A percentile compares a stretch with the other conserved stretches of the same genome.
These are phyloP conservation scores for Polytrichum formosum DNA, from an alignment of 225 moss, liverwort and hornwort species.

Conservation along the genomic window DNA sequence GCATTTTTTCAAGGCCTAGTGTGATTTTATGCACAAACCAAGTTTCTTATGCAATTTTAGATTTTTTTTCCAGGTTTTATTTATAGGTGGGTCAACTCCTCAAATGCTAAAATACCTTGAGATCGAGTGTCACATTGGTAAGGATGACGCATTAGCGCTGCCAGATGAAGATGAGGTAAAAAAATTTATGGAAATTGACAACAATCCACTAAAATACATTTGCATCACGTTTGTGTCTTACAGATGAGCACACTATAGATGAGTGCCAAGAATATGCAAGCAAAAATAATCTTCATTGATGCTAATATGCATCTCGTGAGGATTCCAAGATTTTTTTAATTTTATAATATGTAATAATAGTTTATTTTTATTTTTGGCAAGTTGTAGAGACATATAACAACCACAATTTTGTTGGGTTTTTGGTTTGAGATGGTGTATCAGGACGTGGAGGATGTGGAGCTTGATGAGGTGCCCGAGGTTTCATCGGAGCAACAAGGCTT, in stretches of 20 bases:
- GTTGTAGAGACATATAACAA: background rate
- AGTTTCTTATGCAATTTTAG: background rate
- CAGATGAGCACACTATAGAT: background rate
- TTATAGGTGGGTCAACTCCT: conserved; percentile 74
- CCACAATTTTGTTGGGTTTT: background rate
- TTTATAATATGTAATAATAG: background rate
- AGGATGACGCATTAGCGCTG: conserved; percentile 17
- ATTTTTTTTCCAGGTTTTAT: conserved; percentile 43
- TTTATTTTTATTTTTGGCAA: background rate
- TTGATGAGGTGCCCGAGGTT: conserved; percentile 7
- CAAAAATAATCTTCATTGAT: background rate
- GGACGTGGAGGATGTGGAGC: conserved; percentile 31
- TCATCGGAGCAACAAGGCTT: conserved; percentile 10
- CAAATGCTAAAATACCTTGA: conserved; percentile 54
- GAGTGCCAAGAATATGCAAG: background rate
- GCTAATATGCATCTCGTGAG: background rate
- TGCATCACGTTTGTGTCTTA: background rate
- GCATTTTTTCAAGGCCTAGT: background rate
- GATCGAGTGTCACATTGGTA: conserved; percentile 53
- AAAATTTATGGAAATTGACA: background rate
- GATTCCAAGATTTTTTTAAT: background rate
- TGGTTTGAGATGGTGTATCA: background rate
- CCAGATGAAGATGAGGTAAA: conserved; percentile 28
- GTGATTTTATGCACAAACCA: background rate
- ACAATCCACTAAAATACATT: background rate